Conservation (phyloP, 2,329 filamentous ascomycete genomes). For the Ophiosphaerella herpotricha region DNA sequence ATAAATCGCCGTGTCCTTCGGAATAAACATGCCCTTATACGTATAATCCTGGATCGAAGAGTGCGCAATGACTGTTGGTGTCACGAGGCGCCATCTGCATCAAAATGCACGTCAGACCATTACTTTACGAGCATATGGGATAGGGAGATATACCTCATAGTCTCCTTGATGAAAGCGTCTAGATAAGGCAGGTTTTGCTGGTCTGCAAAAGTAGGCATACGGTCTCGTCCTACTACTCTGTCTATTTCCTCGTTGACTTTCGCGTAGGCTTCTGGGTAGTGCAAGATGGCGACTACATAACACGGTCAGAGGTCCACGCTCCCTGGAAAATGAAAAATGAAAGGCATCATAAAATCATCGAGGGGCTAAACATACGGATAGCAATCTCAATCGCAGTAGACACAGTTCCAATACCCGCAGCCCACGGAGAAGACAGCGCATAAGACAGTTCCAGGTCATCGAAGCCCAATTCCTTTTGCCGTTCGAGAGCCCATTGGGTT, state of each 20-base stretch:
- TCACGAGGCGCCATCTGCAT: conserved; percentile 10
- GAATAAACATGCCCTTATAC: conserved; percentile 8
- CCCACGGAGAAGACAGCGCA: conserved; percentile 10
- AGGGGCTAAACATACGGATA: conserved; percentile 11
- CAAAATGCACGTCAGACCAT: conserved; percentile 9
- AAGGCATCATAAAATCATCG: conserved; percentile 10
- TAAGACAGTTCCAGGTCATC: conserved; percentile 13
- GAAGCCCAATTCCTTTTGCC: conserved; percentile 10
- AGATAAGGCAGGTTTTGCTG: conserved; percentile 3
- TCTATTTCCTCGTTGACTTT: conserved; percentile 7
- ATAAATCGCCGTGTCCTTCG: conserved; percentile 8
- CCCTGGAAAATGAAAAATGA: conserved; percentile 8
- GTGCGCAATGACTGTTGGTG: conserved; percentile 10
- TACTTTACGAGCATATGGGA: conserved; percentile 5
- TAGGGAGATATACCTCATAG: conserved; percentile 9
- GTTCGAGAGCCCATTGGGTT: conserved; percentile 11
- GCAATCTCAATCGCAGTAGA: conserved; percentile 11
- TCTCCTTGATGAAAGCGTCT: conserved; percentile 5
- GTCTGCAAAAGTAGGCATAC: conserved; percentile 4
- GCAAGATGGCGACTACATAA: conserved; percentile 11
- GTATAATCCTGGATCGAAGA: conserved; percentile 10
- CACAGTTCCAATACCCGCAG: conserved; percentile 11
- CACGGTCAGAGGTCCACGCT: conserved; percentile 8
- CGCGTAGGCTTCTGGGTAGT: conserved; percentile 8
- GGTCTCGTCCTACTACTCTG: conserved; percentile 3